Evolutionary conservation across 2,329 filamentous ascomycete genomes (phyloP).

Genomic region (Ceratocystis eucalypticola): DNA sequence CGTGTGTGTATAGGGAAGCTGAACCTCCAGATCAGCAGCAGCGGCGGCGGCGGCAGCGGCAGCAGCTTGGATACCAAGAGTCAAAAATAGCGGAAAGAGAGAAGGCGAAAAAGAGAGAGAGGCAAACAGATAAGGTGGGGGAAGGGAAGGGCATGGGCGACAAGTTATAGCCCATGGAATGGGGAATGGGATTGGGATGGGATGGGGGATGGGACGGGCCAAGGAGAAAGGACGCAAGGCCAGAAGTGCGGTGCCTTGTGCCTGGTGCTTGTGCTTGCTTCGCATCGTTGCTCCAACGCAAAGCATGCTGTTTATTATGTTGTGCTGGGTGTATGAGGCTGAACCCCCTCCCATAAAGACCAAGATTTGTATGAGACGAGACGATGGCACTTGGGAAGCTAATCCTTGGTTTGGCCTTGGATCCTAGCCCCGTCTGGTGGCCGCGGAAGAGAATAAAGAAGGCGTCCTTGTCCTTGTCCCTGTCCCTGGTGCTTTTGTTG

Average conservation of each 20-base stretch:
- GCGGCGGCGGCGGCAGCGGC: too few species aligned
- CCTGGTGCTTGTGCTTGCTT: not conserved
- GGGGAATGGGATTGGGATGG: too few species aligned
- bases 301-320: not conserved
- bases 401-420: not conserved
- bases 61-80: not conserved
- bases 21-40: too few species aligned
- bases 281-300: not conserved
- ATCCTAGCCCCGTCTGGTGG: not conserved
- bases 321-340: not conserved
- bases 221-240: not conserved
- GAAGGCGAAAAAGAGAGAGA: not conserved
- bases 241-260: not conserved
- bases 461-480: too few species aligned
- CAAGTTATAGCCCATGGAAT: not conserved
- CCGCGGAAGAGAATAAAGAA: not conserved
- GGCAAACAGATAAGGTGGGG: not conserved
- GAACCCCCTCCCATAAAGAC: not conserved
- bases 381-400: slow-evolving; percentile 1
- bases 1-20: too few species aligned
- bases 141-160: not conserved
- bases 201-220: not conserved
- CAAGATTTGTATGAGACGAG: slow-evolving; percentile 1
- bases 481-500: not conserved
- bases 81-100: not conserved